Evolutionary conservation across 768 basidiomycete species (phyloP), one percentile per base, ranked within the genome.

Genomic region (Amanita pallidorosea): DNA sequence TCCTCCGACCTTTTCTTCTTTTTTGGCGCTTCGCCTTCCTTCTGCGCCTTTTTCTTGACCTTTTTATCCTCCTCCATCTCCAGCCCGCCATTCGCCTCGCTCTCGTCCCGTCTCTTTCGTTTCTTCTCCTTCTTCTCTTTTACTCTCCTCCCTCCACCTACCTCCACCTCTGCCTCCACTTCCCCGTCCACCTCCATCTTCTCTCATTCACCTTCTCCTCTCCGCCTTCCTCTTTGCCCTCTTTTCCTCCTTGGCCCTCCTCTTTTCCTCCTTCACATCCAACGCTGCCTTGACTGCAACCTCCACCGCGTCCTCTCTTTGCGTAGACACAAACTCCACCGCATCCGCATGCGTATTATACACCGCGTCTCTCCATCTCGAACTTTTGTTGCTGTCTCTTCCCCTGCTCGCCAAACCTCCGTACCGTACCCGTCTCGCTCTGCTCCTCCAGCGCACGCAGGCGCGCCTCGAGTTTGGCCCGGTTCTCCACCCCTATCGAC

Each of bases 391-490:
- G 87, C 65, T 85, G 83, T 68, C 77, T 80, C 54, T 73, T 75
- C 29, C 72, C 70, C 42, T 55, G 57, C 17, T 77, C 76, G 1
- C 70, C 74, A 56, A 80, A 83, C 57, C 81, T 76, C 55, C 87
- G 81, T 35, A 85, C 83, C 31, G 77, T 81, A 17, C 80, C 73
- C 42, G 80, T 72, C 53, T 95, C 94, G 42, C 74, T 73, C 57
- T 90, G 83, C 59, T 86, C 75, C 65, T 98, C 94, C 41, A 99
- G 76, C 1, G 85, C 82, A 20, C 92, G 88, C 35, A 98, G 70
- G 31, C 96, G 86, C 9, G 91, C 88, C 67, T 98, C 96, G 54
- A 99, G 84, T 68, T 97, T 97, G 53, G 87, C 83, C 37, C 95
- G 89, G 68, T 92, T 91, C 61, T 91, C 88, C 53, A 98, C 68